Evolutionary conservation across 2,329 filamentous ascomycete species (phyloP).

Genomic region (Lachnellula arida): DNA sequence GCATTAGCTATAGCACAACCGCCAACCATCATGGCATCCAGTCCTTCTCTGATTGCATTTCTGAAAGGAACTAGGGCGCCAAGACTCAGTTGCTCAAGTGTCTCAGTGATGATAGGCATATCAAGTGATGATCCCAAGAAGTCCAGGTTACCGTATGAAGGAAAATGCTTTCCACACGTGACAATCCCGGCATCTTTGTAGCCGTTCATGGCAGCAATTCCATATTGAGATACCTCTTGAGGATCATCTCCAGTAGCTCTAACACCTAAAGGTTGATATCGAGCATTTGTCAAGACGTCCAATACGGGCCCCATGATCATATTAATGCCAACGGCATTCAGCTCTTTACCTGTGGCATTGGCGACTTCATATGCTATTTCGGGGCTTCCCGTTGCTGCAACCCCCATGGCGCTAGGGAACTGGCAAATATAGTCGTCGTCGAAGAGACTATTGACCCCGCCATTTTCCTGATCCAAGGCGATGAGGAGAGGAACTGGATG

Average conservation of each 20-base stretch:
- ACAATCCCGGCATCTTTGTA: constrained; percentile 87
- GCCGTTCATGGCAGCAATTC: constrained; percentile 84
- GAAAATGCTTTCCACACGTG: constrained; percentile 93
- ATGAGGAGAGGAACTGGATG: constrained; percentile 87
- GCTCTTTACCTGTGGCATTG: constrained; percentile 87
- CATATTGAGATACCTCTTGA: constrained; percentile 89
- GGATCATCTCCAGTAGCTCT: constrained; percentile 89
- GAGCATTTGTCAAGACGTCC: constrained; percentile 88
- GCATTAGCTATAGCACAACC: constrained; percentile 84
- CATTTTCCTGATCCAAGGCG: constrained; percentile 94
- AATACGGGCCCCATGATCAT: constrained; percentile 91
- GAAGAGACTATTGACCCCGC: constrained; percentile 92
- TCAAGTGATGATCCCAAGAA: constrained; percentile 88
- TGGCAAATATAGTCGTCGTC: constrained; percentile 95
- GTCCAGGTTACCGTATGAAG: constrained; percentile 91
- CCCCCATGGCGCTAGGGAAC: constrained; percentile 94
- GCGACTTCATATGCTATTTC: constrained; percentile 85
- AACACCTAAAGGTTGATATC: constrained; percentile 86
- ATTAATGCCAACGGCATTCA: constrained; percentile 91
- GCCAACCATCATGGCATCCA: constrained; percentile 94
- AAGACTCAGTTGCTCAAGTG: constrained; percentile 85
- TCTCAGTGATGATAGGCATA: constrained; percentile 93
- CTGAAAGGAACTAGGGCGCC: constrained; percentile 88
- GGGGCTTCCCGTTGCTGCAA: constrained; percentile 84
- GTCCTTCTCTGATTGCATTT: constrained; percentile 78